Percentiles rank a stretch among this genome's conserved stretches.
Conservation (phyloP, 1,284 basidiomycete species). For the Malassezia cuniculi region DNA sequence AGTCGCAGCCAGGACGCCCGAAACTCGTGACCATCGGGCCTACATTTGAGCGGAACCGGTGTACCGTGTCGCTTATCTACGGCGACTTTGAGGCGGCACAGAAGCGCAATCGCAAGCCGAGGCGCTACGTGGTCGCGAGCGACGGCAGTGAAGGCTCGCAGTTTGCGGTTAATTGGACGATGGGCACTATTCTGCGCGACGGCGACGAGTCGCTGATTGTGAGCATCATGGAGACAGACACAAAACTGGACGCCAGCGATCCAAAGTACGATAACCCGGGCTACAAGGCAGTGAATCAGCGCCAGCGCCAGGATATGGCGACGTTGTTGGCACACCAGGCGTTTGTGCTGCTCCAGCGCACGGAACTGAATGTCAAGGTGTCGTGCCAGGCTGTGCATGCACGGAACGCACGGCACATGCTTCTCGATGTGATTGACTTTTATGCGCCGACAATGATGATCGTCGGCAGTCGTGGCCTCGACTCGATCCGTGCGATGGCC, state of each 20-base stretch:
- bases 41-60: slow-evolving; percentile 72
- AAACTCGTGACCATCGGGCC: slow-evolving; percentile 3
- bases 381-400: slow-evolving; percentile 82
- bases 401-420: slow-evolving; percentile 83
- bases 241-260: slow-evolving; percentile 51
- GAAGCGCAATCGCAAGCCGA: slow-evolving; percentile 53
- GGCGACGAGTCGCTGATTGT: slow-evolving; percentile 59
- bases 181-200: slow-evolving; percentile 85
- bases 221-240: slow-evolving; percentile 81
- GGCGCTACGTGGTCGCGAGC: slow-evolving; percentile 75
- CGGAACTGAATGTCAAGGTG: slow-evolving; percentile 69
- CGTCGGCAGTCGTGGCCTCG: slow-evolving; percentile 80
- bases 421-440: slow-evolving; percentile 76
- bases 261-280: slow-evolving; percentile 53
- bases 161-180: slow-evolving; percentile 51
- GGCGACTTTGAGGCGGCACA: slow-evolving; percentile 35
- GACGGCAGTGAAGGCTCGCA: slow-evolving; percentile 62
- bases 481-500: slow-evolving; percentile 81
- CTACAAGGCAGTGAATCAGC: slow-evolving; percentile 66
- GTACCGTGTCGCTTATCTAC: slow-evolving; percentile 76
- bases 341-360: slow-evolving; percentile 75
- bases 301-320: slow-evolving; percentile 80
- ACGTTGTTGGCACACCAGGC: slow-evolving; percentile 73
- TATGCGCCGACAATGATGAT: slow-evolving; percentile 84
- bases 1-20: slow-evolving; percentile 5